phyloP scores from a whole-genome alignment of 805 yeast genomes.

The Teunomyces lycoperdinae region DNA sequence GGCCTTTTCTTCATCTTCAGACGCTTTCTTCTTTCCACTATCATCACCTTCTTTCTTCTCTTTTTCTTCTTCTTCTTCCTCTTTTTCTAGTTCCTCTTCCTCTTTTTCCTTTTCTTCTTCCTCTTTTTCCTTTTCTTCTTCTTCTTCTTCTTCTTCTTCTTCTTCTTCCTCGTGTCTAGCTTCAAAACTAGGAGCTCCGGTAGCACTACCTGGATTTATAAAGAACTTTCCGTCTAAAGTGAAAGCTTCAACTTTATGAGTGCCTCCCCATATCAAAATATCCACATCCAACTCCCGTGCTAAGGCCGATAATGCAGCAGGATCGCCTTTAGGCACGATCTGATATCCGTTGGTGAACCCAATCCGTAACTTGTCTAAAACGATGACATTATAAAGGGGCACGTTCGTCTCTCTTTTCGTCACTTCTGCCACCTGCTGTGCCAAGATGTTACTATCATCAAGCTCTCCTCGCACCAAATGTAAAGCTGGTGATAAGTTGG shows the following conservation, averaged over 20 bases:
- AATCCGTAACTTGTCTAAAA: slow-evolving; percentile 67
- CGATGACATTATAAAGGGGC: slow-evolving; percentile 64
- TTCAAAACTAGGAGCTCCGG: slow-evolving; percentile 75
- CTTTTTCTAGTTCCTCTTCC: slow-evolving; percentile 5
- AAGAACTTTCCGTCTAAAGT: slow-evolving; percentile 90
- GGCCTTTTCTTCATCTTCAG: slow-evolving; percentile 9
- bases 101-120: slow-evolving; percentile 5
- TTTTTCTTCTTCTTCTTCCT: slow-evolving; percentile 7
- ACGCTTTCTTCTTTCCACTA: neutral
- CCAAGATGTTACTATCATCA: slow-evolving; percentile 49
- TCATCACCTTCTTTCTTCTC: slow-evolving; percentile 7
- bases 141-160: slow-evolving; percentile 32
- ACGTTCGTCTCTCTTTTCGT: slow-evolving; percentile 21
- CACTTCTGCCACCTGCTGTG: slow-evolving; percentile 27
- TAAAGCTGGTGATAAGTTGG: slow-evolving; percentile 66
- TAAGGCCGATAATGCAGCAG: slow-evolving; percentile 72
- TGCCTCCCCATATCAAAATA: slow-evolving; percentile 87
- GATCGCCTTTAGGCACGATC: slow-evolving; percentile 82
- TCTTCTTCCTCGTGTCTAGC: slow-evolving; percentile 57
- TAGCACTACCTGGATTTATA: slow-evolving; percentile 95
- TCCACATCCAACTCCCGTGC: slow-evolving; percentile 94
- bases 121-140: slow-evolving; percentile 4
- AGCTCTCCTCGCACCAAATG: slow-evolving; percentile 80
- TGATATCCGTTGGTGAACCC: slow-evolving; percentile 86
- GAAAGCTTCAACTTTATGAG: slow-evolving; percentile 90